Conservation (phyloP, 2,329 filamentous ascomycete genomes). For the Aspergillus neotritici region DNA sequence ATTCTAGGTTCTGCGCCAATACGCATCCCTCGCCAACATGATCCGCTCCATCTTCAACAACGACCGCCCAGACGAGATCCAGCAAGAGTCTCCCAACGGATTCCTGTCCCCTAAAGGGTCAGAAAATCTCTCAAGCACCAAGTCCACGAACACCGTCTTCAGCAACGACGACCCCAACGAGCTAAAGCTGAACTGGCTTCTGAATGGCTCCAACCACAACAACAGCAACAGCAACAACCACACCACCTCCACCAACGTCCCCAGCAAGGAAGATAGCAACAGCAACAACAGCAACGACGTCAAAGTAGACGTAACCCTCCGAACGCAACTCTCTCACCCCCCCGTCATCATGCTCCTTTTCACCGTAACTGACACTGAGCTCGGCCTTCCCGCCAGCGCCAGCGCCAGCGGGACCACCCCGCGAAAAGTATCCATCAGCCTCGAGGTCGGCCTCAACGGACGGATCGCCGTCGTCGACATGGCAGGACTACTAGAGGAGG, state of each 20-base stretch:
- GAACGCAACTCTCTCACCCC: conserved; percentile 34
- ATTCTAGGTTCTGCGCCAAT: conserved; percentile 39
- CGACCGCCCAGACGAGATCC: conserved; percentile 5
- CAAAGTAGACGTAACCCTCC: conserved; percentile 35
- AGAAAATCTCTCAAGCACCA: no score
- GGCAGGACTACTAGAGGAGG: conserved; percentile 28
- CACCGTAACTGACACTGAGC: conserved; percentile 17
- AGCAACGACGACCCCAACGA: conserved; percentile 40
- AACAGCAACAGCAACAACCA: conserved; percentile 11
- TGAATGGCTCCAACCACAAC: conserved; percentile 14
- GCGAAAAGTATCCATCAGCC: conserved; percentile 29
- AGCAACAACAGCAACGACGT: conserved; percentile 18
- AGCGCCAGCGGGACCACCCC: conserved; percentile 9
- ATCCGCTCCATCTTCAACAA: conserved; percentile 32
- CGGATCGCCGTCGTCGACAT: conserved; percentile 35
- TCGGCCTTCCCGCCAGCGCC: conserved; percentile 2
- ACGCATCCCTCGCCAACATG: conserved; percentile 38
- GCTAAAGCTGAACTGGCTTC: conserved; percentile 55
- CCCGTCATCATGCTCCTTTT: conserved; percentile 36
- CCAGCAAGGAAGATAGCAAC: conserved; percentile 1
- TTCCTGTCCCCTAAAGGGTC: no score
- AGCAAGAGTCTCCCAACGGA: conserved; percentile 3
- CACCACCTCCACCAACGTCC: background rate
- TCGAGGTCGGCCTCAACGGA: conserved; percentile 39
- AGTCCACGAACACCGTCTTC: conserved; percentile 13